Evolutionary conservation across 164 flowering plant species (phyloP), one percentile per base, ranked within the genome.

Genomic region (Buxus sempervirens): DNA sequence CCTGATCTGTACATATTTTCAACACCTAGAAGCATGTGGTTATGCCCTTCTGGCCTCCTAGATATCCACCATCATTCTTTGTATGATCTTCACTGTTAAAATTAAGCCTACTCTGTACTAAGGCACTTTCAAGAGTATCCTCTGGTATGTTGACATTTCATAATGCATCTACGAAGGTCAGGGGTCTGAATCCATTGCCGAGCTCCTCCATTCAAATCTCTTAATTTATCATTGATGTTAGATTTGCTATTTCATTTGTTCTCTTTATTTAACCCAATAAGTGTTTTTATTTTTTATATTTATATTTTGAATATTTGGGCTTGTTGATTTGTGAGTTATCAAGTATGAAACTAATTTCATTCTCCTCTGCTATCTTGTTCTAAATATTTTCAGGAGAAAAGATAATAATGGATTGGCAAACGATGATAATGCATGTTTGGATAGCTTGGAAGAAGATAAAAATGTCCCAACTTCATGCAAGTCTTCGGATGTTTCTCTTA

Each of bases 361-460:
- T 2, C 9, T 32, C 22, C 23, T 10, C 38, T n/a, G n/a, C n/a
- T n/a, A n/a, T n/a, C n/a, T n/a, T n/a, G 18, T 58, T 51, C 58
- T 19, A 32, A 25, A 27, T 22, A 20, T 26, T 51, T 41, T 36
- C 64, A 74, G 78, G 76, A 66, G 54, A 58, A 69, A 20, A 27
- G 54, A 65, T 54, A 62, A 9, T 53, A 38, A 1, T 28, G 41
- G 27, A 62, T 64, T 27, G 42, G 53, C 77, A 53, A 67, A 25
- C 58, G 58, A 61, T 67, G 72, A 63, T 16, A 48, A 25, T 32
- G 57, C 54, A 41, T 25, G 38, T 28, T 49, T 38, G 21, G 70
- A 67, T 59, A 68, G 66, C 27, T 60, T 57, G 3, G 57, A 22
- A 21, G 45, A 70, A 59, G 76, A 63, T 38, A 21, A n/a, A 60